These are phyloP conservation scores for Apiospora sp. DNA, from an alignment of 2,329 filamentous ascomycete genomes.

Conservation along the genomic window DNA sequence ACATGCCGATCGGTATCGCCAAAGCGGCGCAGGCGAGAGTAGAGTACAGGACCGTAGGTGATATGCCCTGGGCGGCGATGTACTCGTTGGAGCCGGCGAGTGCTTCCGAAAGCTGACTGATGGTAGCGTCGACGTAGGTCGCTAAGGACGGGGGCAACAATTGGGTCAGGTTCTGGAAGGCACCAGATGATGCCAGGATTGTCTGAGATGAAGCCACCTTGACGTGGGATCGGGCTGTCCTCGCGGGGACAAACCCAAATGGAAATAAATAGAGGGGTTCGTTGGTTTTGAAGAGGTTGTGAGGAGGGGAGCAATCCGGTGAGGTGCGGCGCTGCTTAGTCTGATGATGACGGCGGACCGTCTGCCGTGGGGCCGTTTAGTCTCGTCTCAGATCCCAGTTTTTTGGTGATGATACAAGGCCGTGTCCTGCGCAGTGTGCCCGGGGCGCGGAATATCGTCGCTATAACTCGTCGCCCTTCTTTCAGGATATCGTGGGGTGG, in stretches of 20 bases:
- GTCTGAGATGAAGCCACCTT: constrained; percentile 70
- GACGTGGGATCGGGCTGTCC: constrained; percentile 51
- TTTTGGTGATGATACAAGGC: constrained; percentile 13
- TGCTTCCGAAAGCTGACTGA: constrained; percentile 56
- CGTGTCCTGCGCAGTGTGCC: constrained; percentile 8
- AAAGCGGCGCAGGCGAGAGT: constrained; percentile 57
- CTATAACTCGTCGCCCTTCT: constrained; percentile 21
- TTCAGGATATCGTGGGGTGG: constrained; percentile 21
- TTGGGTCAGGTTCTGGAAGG: constrained; percentile 66
- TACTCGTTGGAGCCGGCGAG: constrained; percentile 60
- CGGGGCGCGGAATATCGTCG: constrained; percentile 19
- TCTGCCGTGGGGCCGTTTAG: constrained; percentile 21
- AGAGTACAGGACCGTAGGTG: constrained; percentile 58
- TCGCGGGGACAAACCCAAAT: constrained; percentile 47
- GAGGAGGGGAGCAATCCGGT: constrained; percentile 21
- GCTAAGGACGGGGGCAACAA: constrained; percentile 56
- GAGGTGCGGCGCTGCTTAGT: constrained; percentile 20
- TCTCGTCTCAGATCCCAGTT: constrained; percentile 23
- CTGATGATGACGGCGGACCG: constrained; percentile 24
- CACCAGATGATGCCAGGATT: constrained; percentile 69
- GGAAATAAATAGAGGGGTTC: constrained; percentile 17
- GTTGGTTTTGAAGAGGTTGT: constrained; percentile 7
- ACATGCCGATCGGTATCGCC: constrained; percentile 61
- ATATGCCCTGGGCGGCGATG: constrained; percentile 60
- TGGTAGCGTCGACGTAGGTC: constrained; percentile 61